Conservation (phyloP, 2,329 filamentous ascomycete species). For the Cladosporium sp. region DNA sequence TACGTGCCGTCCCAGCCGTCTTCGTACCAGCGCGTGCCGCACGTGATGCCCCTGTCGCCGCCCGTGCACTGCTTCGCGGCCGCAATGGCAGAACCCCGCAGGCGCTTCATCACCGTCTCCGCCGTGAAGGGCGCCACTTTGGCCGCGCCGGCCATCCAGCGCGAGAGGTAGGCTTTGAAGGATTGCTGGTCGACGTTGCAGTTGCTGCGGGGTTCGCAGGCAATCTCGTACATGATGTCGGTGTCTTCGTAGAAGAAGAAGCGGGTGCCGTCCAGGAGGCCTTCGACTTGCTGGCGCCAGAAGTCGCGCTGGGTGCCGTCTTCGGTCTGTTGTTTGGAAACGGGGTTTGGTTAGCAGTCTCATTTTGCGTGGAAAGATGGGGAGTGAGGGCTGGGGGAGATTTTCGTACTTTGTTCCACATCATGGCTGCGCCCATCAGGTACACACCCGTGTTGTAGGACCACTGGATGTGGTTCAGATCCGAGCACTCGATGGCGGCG, state of each 20-base stretch:
- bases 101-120: constrained; percentile 47
- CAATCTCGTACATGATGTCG: constrained; percentile 41
- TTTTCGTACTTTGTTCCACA: constrained; percentile 39
- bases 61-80: constrained; percentile 53
- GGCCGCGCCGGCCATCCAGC: constrained; percentile 51
- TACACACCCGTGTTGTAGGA: constrained; percentile 44
- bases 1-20: constrained; percentile 41
- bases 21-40: constrained; percentile 41
- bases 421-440: constrained; percentile 44
- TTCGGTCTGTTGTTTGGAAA: constrained; percentile 15
- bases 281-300: constrained; percentile 22
- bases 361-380: no score
- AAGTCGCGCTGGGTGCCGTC: constrained; percentile 18
- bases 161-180: constrained; percentile 39
- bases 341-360: not conserved
- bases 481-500: constrained; percentile 42
- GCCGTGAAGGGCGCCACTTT: constrained; percentile 56
- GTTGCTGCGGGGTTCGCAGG: constrained; percentile 38
- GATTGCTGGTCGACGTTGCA: constrained; percentile 44
- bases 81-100: constrained; percentile 50
- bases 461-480: constrained; percentile 46
- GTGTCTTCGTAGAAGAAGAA: constrained; percentile 37
- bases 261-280: constrained; percentile 26
- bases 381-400: no score
- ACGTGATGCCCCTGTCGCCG: constrained; percentile 41